Conservation (phyloP, 75 land plant genomes). For the Azolla pinnata region DNA sequence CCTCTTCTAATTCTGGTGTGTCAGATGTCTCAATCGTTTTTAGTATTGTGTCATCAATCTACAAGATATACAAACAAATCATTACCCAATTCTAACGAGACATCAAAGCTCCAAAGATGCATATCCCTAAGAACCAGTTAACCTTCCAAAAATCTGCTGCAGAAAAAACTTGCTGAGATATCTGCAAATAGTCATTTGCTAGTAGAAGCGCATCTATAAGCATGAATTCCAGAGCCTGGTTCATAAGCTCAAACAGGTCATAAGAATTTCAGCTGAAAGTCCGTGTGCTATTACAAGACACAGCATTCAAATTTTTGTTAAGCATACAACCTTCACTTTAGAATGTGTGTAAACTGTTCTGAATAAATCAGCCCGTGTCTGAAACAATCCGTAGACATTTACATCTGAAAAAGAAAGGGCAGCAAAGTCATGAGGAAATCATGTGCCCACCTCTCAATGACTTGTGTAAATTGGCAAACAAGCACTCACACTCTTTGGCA, state of each 20-base stretch:
- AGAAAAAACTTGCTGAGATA: conserved; percentile 42
- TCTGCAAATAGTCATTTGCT: conserved; percentile 61
- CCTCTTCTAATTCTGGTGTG: conserved; percentile 45
- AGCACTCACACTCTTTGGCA: conserved; percentile 70
- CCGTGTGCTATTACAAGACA: background rate
- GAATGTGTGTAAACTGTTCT: conserved; percentile 81
- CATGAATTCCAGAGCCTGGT: conserved; percentile 94
- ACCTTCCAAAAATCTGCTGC: conserved; percentile 94
- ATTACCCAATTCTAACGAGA: background rate
- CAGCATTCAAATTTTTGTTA: background rate
- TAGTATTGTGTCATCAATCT: conserved; percentile 60
- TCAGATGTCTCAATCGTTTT: conserved; percentile 73
- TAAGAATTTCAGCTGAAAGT: background rate
- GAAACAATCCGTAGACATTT: conserved; percentile 60
- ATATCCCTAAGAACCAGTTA: background rate
- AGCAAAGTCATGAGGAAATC: no score
- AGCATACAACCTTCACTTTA: conserved; percentile 76
- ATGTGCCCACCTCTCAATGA: no score
- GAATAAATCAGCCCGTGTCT: conserved; percentile 79
- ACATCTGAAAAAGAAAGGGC: conserved; percentile 34
- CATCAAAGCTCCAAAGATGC: background rate
- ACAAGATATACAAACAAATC: conserved; percentile 1
- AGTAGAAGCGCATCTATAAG: conserved; percentile 73
- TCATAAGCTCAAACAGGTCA: background rate
- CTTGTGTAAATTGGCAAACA: background rate